Percentiles rank a stretch among this genome's conserved stretches.
Conservation (phyloP, 768 basidiomycete genomes). For the Russula sp. region DNA sequence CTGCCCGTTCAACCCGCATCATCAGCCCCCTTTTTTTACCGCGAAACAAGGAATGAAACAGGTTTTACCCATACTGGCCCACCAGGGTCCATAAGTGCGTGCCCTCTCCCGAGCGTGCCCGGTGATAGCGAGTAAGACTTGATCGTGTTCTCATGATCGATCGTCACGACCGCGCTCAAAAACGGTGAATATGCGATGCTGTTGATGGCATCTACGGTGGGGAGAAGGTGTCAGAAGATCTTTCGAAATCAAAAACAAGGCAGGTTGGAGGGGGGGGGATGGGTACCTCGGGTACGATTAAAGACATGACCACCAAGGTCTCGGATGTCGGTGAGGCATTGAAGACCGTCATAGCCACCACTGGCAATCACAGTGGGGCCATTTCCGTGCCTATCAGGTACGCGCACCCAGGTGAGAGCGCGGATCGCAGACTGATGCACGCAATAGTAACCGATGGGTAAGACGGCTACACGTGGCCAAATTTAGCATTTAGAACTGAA, state of each 20-base stretch:
- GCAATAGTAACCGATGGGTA: conserved; percentile 66
- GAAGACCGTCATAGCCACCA: conserved; percentile 75
- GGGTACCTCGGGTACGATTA: conserved; percentile 67
- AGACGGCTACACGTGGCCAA: conserved; percentile 28
- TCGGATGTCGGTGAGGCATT: conserved; percentile 69
- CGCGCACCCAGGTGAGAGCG: conserved; percentile 66
- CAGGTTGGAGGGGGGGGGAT: too few species aligned
- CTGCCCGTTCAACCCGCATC: conserved; percentile 43
- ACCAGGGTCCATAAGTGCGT: conserved; percentile 61
- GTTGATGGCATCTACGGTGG: conserved; percentile 56
- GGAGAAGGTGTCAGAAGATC: neutral
- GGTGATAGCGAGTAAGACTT: conserved; percentile 70
- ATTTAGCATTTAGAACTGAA: neutral
- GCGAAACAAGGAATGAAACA: neutral
- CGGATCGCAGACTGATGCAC: conserved; percentile 79
- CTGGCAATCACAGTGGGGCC: conserved; percentile 71
- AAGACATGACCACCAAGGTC: conserved; percentile 60
- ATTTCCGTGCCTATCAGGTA: conserved; percentile 45
- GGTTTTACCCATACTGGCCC: conserved; percentile 79
- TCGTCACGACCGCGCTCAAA: conserved; percentile 62
- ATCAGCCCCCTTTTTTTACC: neutral
- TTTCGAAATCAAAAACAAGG: neutral
- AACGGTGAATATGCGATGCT: conserved; percentile 60
- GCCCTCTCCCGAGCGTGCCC: conserved; percentile 64
- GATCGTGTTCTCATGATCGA: conserved; percentile 76